These are phyloP conservation scores for Paracoccidioides lutzii DNA, from an alignment of 2,329 filamentous ascomycete species.

Conservation along the genomic window DNA sequence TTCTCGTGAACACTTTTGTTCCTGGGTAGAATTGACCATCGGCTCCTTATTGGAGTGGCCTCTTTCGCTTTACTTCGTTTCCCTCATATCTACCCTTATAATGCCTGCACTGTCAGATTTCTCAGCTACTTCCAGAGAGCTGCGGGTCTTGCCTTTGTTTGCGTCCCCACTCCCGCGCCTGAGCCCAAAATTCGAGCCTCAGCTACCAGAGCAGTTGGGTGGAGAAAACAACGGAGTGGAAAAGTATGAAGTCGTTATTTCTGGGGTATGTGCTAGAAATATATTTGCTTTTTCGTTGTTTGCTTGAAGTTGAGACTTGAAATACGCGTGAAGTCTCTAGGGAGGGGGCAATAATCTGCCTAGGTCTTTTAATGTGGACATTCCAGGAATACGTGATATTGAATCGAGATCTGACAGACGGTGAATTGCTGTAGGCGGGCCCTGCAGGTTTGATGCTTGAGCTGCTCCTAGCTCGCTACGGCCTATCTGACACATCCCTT, in stretches of 20 bases:
- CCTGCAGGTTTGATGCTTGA: conserved; percentile 31
- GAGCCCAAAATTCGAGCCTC: conserved; percentile 12
- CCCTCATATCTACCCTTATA: background rate
- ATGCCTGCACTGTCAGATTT: conserved; percentile 9
- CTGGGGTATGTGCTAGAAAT: conserved; percentile 20
- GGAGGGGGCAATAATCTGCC: background rate
- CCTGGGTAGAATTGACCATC: background rate
- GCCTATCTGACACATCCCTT: conserved; percentile 26
- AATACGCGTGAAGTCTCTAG: background rate
- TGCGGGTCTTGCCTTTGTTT: conserved; percentile 35
- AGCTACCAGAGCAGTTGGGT: background rate
- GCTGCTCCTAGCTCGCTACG: conserved; percentile 31
- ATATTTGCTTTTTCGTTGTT: background rate
- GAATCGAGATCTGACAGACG: background rate
- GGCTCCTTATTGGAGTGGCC: background rate
- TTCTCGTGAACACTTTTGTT: background rate
- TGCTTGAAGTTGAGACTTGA: background rate
- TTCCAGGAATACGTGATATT: background rate
- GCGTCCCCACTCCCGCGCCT: conserved; percentile 27
- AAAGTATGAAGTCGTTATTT: conserved; percentile 32
- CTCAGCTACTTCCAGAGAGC: conserved; percentile 5
- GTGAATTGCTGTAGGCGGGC: conserved; percentile 27
- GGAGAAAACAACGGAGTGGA: conserved; percentile 2
- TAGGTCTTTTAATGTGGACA: background rate
- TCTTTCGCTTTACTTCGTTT: background rate